Conservation (phyloP, 2,329 filamentous ascomycete species). For the Cladosporium phlei region DNA sequence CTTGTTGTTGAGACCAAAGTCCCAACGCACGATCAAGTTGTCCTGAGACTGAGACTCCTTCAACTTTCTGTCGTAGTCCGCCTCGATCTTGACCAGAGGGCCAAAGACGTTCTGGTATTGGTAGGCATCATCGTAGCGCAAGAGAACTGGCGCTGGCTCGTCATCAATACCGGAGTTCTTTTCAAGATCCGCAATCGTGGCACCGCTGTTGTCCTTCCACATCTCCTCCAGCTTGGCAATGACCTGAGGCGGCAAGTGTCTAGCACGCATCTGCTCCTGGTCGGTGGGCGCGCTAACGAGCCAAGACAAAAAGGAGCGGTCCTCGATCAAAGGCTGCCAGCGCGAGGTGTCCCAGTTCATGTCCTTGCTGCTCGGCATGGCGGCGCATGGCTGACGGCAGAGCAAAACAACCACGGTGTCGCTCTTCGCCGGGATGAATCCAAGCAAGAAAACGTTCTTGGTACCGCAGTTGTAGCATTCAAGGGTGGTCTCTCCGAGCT, state of each 20-base stretch:
- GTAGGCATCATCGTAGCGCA: constrained; percentile 94
- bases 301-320: constrained; percentile 91
- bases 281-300: constrained; percentile 85
- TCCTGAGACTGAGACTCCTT: constrained; percentile 98
- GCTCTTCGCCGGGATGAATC: constrained; percentile 97
- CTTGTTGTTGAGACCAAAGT: constrained; percentile 94
- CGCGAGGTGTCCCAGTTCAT: constrained; percentile 99
- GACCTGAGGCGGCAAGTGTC: constrained; percentile 87
- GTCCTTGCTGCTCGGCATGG: constrained; percentile 92
- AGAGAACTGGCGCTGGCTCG: constrained; percentile 83
- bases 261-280: constrained; percentile 89
- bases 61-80: constrained; percentile 96
- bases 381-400: constrained; percentile 92
- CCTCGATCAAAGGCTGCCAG: constrained; percentile 96
- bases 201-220: constrained; percentile 92
- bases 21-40: constrained; percentile 89
- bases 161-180: constrained; percentile 90
- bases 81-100: constrained; percentile 96
- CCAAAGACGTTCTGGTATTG: constrained; percentile 99
- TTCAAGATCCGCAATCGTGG: constrained; percentile 85
- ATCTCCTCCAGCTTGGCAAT: constrained; percentile 96
- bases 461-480: constrained; percentile 99
- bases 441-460: constrained; percentile 97
- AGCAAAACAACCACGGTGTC: constrained; percentile 96
- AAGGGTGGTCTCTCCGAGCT: constrained; percentile 89